A percentile compares a stretch with the other conserved stretches of the same genome.
Evolutionary conservation across 78 protist species (phyloP).

Genomic region (Dictyostelium intermedium): DNA sequence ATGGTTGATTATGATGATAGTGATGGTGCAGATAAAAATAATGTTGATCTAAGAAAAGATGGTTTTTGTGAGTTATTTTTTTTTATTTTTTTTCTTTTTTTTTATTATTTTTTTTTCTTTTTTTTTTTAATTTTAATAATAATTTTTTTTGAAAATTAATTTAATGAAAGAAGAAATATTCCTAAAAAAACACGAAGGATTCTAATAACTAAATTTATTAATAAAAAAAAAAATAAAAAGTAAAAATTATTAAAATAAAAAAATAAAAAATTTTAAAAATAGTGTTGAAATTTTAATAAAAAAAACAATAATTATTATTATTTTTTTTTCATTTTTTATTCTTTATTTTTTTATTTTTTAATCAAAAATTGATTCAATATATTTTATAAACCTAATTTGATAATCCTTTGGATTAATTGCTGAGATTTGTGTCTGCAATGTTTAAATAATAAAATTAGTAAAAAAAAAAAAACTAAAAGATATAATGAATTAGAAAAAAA

Average conservation of each 20-base stretch:
- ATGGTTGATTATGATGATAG: background rate
- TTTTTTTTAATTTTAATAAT: background rate
- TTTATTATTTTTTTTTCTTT: background rate
- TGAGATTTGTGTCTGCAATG: slow-evolving; percentile 45
- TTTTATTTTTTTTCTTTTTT: background rate
- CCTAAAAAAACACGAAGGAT: background rate
- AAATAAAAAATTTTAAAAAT: background rate
- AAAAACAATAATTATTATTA: too few relatives aligned
- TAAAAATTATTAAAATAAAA: background rate
- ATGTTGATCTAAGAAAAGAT: background rate
- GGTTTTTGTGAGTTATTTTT: background rate
- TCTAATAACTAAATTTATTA: background rate
- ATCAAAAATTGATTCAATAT: slow-evolving; percentile 39
- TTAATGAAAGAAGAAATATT: background rate
- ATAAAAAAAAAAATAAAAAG: background rate
- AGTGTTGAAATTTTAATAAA: too few relatives aligned
- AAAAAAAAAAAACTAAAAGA: background rate
- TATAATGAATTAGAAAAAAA: background rate
- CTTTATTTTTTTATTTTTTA: background rate
- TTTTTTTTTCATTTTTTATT: background rate
- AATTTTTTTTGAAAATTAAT: background rate
- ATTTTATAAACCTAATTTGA: slow-evolving; percentile 43
- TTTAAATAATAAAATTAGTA: background rate
- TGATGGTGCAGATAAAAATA: background rate
- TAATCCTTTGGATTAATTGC: slow-evolving; percentile 65